phyloP scores from a whole-genome alignment of 148 eudicot species.

The Salicornia ramosissima region DNA sequence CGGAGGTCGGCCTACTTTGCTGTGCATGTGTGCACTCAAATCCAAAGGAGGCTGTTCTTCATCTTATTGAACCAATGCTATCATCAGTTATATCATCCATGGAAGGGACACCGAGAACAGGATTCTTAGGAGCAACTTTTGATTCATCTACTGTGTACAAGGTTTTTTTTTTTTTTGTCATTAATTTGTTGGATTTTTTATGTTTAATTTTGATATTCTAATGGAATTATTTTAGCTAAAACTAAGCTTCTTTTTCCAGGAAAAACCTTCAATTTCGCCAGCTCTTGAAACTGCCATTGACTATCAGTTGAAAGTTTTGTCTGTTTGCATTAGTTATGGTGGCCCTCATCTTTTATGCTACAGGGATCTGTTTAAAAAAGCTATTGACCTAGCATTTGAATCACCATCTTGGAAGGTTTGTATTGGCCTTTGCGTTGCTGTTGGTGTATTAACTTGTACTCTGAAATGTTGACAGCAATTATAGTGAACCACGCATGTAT shows the following conservation, averaged over 20 bases:
- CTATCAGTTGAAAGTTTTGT: slow-evolving; percentile 82
- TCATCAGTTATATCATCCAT: slow-evolving; percentile 66
- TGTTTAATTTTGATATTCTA: too few species aligned
- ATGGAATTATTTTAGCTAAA: slow-evolving; percentile 6
- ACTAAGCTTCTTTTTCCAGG: slow-evolving; percentile 36
- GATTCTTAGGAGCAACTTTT: slow-evolving; percentile 58
- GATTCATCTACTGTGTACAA: slow-evolving; percentile 41
- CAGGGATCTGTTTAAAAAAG: slow-evolving; percentile 74
- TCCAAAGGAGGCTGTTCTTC: slow-evolving; percentile 73
- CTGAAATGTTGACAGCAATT: neutral
- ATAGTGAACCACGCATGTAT: neutral
- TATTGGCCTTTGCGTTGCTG: neutral
- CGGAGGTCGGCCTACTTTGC: slow-evolving; percentile 96
- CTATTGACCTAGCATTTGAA: slow-evolving; percentile 68
- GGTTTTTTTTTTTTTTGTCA: slow-evolving; percentile 37
- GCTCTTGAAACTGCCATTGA: slow-evolving; percentile 87
- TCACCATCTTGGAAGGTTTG: slow-evolving; percentile 98
- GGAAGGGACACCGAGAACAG: slow-evolving; percentile 74
- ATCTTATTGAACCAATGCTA: slow-evolving; percentile 74
- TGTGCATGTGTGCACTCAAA: slow-evolving; percentile 90
- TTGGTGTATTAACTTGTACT: slow-evolving; percentile 3
- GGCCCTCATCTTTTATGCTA: slow-evolving; percentile 70
- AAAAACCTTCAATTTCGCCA: slow-evolving; percentile 69
- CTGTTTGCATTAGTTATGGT: slow-evolving; percentile 87
- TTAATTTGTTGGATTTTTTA: too few species aligned